Evolutionary conservation across 495 filamentous ascomycete genomes (phyloP).

Genomic region (Haplographium delicatum): DNA sequence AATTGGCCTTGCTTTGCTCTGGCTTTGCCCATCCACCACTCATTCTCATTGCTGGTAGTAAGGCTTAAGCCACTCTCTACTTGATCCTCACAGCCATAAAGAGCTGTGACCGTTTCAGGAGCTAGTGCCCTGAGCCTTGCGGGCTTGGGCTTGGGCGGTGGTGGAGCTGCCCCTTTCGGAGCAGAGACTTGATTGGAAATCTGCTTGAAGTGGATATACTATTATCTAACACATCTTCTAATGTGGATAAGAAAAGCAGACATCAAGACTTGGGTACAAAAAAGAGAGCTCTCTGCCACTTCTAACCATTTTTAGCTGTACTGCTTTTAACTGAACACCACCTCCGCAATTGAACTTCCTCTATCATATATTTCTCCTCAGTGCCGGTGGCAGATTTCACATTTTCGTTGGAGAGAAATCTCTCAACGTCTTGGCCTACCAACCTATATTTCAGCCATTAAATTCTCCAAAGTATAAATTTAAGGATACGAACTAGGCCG

Average conservation of each 20-base stretch:
- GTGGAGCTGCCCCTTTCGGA: conserved; percentile 74
- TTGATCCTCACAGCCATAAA: conserved; percentile 96
- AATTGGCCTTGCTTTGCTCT: conserved; percentile 83
- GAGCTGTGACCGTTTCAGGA: conserved; percentile 69
- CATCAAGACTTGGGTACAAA: too few relatives aligned
- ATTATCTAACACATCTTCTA: too few relatives aligned
- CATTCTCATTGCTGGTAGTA: conserved; percentile 83
- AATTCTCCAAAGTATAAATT: too few relatives aligned
- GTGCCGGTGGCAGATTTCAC: too few relatives aligned
- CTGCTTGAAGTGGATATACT: too few relatives aligned
- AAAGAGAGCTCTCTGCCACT: too few relatives aligned
- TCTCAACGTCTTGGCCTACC: too few relatives aligned
- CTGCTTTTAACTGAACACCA: not conserved
- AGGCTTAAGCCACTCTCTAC: conserved; percentile 94
- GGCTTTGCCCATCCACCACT: conserved; percentile 90
- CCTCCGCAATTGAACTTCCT: conserved; percentile 1
- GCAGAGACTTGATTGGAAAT: too few relatives aligned
- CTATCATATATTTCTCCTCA: not conserved
- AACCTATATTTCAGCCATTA: too few relatives aligned
- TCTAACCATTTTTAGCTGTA: not conserved
- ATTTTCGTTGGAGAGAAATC: too few relatives aligned
- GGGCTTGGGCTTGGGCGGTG: conserved; percentile 85
- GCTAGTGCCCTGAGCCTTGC: conserved; percentile 58
- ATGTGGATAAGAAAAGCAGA: too few relatives aligned
- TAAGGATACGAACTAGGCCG: not conserved